Evolutionary conservation across 805 yeast genomes (phyloP).

Genomic region (Metschnikowia santaceciliae): DNA sequence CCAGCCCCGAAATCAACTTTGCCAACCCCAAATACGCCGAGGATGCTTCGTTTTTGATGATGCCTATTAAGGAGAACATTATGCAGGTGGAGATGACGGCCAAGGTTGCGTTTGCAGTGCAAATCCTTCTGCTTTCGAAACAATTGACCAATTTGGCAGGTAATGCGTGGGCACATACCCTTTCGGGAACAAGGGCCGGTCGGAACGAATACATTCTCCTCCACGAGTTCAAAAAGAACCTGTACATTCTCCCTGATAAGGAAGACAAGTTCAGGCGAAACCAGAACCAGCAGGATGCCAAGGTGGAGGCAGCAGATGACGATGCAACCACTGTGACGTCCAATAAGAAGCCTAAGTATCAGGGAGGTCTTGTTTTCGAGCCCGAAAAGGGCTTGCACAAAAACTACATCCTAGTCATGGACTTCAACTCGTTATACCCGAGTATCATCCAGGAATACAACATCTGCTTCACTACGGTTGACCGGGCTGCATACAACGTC

Average conservation of each 20-base stretch:
- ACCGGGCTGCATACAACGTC: constrained; percentile 48
- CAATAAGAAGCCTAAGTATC: constrained; percentile 67
- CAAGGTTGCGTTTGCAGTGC: constrained; percentile 75
- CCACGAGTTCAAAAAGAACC: constrained; percentile 82
- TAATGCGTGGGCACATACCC: constrained; percentile 93
- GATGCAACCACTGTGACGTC: constrained; percentile 48
- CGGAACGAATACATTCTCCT: constrained; percentile 89
- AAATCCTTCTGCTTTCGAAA: constrained; percentile 82
- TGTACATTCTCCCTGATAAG: constrained; percentile 86
- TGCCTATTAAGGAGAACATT: constrained; percentile 68
- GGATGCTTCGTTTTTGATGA: constrained; percentile 62
- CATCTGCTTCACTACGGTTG: constrained; percentile 94
- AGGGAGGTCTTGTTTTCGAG: constrained; percentile 94
- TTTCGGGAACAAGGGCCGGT: constrained; percentile 93
- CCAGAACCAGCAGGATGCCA: constrained; percentile 31
- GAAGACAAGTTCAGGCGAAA: constrained; percentile 43
- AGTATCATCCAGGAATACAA: constrained; percentile 96
- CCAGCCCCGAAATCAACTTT: constrained; percentile 68
- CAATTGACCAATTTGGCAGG: constrained; percentile 93
- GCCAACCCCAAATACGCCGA: constrained; percentile 61
- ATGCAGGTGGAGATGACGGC: constrained; percentile 66
- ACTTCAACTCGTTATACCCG: constrained; percentile 95
- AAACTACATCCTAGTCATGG: constrained; percentile 89
- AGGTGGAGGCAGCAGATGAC: constrained; percentile 29
- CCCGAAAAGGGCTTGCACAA: constrained; percentile 94